Conservation (phyloP, 768 basidiomycete species). For the Agaricus bisporus region DNA sequence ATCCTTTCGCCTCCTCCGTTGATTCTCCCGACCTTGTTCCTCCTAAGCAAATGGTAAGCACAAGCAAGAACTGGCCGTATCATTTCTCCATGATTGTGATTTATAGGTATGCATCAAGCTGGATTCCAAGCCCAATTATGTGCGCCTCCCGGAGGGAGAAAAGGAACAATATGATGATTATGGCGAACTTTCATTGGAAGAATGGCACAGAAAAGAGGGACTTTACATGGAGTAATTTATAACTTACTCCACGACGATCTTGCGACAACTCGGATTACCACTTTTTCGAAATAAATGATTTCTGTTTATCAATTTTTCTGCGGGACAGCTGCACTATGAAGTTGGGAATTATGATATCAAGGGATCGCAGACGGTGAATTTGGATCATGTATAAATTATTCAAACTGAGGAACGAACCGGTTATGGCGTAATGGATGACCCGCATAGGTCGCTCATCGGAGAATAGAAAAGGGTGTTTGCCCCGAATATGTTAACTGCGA, state of each 20-base stretch:
- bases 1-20: constrained; percentile 65
- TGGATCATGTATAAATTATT: too few species aligned
- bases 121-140: constrained; percentile 51
- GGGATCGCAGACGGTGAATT: too few species aligned
- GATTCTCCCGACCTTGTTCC: constrained; percentile 51
- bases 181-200: constrained; percentile 41
- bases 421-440: too few species aligned
- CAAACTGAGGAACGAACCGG: too few species aligned
- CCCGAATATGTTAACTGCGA: too few species aligned
- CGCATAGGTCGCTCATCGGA: too few species aligned
- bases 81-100: background rate
- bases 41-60: constrained; percentile 44
- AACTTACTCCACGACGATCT: background rate
- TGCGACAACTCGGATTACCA: background rate
- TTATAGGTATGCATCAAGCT: constrained; percentile 38
- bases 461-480: too few species aligned
- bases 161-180: constrained; percentile 43
- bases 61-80: background rate
- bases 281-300: background rate
- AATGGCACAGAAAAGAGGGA: constrained; percentile 52
- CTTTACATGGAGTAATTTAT: constrained; percentile 27
- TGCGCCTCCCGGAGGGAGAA: constrained; percentile 54
- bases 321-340: too few species aligned
- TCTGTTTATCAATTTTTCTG: too few species aligned
- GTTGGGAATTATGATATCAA: too few species aligned